Evolutionary conservation across 1,284 basidiomycete species (phyloP).

Genomic region (Cystobasidium pallidum): DNA sequence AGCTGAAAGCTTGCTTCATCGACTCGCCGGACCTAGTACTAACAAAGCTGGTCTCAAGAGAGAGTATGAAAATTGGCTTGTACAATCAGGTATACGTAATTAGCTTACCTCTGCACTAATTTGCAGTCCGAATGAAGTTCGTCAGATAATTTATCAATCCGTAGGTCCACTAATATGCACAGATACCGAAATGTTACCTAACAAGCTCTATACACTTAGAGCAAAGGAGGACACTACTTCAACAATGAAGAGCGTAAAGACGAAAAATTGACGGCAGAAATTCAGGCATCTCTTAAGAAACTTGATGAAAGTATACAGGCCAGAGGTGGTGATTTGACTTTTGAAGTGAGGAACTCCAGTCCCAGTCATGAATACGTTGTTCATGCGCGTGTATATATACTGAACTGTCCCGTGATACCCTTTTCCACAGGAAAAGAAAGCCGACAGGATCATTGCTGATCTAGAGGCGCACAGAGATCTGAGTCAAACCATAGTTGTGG

Average conservation of each 20-base stretch:
- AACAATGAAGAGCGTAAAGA: conserved; percentile 83
- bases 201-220: background rate
- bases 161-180: background rate
- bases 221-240: conserved; percentile 51
- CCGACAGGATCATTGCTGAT: conserved; percentile 68
- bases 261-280: conserved; percentile 66
- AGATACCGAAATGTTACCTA: background rate
- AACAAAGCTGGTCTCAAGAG: conserved; percentile 50
- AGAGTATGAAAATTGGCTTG: conserved; percentile 28
- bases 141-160: conserved; percentile 50
- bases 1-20: conserved; percentile 43
- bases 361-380: too few species aligned
- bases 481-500: conserved; percentile 78
- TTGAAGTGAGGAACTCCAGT: conserved; percentile 17
- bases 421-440: conserved; percentile 63
- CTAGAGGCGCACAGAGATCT: conserved; percentile 79
- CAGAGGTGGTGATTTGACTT: conserved; percentile 63
- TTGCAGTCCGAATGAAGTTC: conserved; percentile 37
- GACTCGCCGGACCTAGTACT: conserved; percentile 49
- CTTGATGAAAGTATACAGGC: conserved; percentile 67
- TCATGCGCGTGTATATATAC: too few species aligned
- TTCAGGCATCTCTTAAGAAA: conserved; percentile 67
- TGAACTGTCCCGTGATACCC: too few species aligned
- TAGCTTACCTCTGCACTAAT: background rate
- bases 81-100: background rate